These are phyloP conservation scores for Senna siamea DNA, from an alignment of 306 rosid genomes.

Conservation along the genomic window DNA sequence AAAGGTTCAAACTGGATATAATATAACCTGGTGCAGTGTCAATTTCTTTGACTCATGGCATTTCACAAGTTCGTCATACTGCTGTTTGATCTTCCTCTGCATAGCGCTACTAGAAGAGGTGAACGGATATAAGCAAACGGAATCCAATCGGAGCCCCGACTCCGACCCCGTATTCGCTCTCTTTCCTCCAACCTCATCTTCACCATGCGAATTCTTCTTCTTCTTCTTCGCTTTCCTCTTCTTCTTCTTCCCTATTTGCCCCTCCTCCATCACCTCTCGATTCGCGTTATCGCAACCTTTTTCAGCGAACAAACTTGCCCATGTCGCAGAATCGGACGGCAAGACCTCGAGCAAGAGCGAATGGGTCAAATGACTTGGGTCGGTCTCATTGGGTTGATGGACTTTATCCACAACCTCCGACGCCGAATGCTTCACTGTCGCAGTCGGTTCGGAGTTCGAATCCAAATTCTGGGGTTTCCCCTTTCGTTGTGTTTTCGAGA, in stretches of 20 bases:
- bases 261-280: conserved; percentile 36
- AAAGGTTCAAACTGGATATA: neutral
- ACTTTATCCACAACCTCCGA: conserved; percentile 18
- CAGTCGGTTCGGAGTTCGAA: conserved; percentile 24
- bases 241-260: conserved; percentile 61
- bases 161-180: conserved; percentile 44
- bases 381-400: conserved; percentile 21
- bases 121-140: conserved; percentile 67
- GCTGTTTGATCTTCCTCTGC: conserved; percentile 85
- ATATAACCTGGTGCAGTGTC: conserved; percentile 68
- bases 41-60: conserved; percentile 63
- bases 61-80: conserved; percentile 77
- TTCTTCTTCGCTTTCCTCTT: conserved; percentile 75
- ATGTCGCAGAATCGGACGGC: conserved; percentile 60
- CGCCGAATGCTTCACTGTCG: conserved; percentile 27
- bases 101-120: conserved; percentile 74
- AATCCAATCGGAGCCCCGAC: conserved; percentile 46
- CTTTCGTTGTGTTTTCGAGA: conserved; percentile 36
- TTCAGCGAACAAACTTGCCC: conserved; percentile 49
- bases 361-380: conserved; percentile 46
- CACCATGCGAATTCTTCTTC: conserved; percentile 41
- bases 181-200: conserved; percentile 34
- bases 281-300: conserved; percentile 34
- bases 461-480: conserved; percentile 33
- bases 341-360: conserved; percentile 52